Base-by-base conservation (phyloP, 148 eudicot species). In the Tetragonia tetragonoides region DNA sequence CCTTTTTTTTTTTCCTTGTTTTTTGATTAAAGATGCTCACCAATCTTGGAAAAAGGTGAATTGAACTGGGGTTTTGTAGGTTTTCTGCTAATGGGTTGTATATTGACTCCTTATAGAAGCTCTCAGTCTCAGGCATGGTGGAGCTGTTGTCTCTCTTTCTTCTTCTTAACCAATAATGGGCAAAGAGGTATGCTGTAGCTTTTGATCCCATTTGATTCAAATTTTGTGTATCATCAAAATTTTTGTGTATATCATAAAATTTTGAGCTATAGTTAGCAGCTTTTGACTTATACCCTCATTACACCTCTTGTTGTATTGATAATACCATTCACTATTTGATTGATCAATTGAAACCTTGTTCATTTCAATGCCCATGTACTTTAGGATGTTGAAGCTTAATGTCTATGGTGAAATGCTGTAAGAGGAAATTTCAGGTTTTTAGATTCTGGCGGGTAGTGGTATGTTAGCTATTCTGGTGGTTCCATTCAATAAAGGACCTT, bases 1-100 rank as follows among this genome's bases (percentile, higher is more conserved):
- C 81, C 70, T 76, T 78, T 77, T 68, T 77, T 68, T 68, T 42
- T n/a, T 46, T 23, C 59, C 44, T 12, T 16, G 17, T 34, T 71
- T 70, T 86, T 56, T 79, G 56, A 80, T 75, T 81, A 74, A 59
- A 81, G 77, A 79, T 82, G 70, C 82, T 85, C 77, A 56, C 76
- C 24, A 78, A 76, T 70, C 76, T 80, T 79, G 77, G 71, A 66
- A 70, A 81, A 83, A 70, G 70, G 40, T 66, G 78, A 24, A 51
- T 6, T 8, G 24, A 76, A 37, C 57, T 85, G 65, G 64, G 75
- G 59, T 51, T 51, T 72, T 66, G 18, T 81, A 51, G 11, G 59
- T 60, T 70, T 68, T 38, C 24, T 57, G 77, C 21, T 61, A 24
- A 83, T 81, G 87, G 59, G 73, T 74, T 61, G 77, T 73, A 75